Evolutionary conservation across 352 stramenopile genomes (phyloP), one percentile per base, ranked within the genome.

Genomic region (Globisporangium megalacanthum): DNA sequence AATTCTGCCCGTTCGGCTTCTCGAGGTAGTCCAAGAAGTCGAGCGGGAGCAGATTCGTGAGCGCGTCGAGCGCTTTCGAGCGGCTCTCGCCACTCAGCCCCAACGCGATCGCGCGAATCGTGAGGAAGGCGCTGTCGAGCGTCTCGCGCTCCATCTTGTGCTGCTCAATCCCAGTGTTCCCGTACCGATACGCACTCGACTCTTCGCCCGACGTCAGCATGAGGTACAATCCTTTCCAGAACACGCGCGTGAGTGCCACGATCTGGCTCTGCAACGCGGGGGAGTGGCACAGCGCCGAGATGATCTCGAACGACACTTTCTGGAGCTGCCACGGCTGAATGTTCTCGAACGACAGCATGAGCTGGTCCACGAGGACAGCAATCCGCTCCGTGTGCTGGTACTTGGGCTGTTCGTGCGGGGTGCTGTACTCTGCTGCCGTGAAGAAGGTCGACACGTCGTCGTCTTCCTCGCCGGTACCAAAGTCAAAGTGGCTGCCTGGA

Each of bases 301-400:
- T 80, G 41, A 90, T 86, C 31, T 85, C 80, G 61, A 88, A 92
- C 11, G 83, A 83, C 33, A 86, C 62, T 45, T 88, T 86, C 29
- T 92, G 82, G 17, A 90, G 80, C 49, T 86, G 76, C 78, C 78
- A 89, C 20, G 78, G 75, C 60, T 89, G 82, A n/a, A 87, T 86
- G 17, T 83, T 82, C 51, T 89, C 78, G 33, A 82, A 81, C 7
- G 74, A 76, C 25, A 88, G 68, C 54, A 92, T 83, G 22, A 90
- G 69, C 54, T 72, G 67, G 56, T 89, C 79, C 8, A 92, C 54
- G 14, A 86, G 56, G 4, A 75, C 76, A 60, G 77, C 89, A 6
- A 92, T 72, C 7, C 76, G 69, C 52, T 79, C 68, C 3, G 68
- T 70, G 20, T 77, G 59, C 36, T 69, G 73, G 29, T 60, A 66